phyloP scores from a whole-genome alignment of 495 filamentous ascomycete genomes.

The Neurospora sp. region DNA sequence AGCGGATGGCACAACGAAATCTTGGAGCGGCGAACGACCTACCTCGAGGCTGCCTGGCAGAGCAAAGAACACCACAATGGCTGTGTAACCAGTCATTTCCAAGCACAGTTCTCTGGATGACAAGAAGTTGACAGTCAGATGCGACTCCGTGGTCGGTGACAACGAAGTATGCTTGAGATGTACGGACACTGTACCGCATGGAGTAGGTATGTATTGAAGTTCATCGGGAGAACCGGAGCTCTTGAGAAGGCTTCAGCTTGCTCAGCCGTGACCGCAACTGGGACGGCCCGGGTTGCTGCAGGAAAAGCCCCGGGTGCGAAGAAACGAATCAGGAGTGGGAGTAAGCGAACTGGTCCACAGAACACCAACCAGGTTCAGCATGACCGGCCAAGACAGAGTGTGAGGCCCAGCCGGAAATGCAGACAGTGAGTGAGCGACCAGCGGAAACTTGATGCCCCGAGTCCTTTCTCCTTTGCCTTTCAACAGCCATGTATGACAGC shows the following conservation, averaged over 20 bases:
- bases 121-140: not conserved
- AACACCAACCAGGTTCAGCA: not conserved
- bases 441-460: not conserved
- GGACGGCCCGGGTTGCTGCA: not conserved
- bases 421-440: not conserved
- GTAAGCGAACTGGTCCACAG: constrained; percentile 19
- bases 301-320: not conserved
- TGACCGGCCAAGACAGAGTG: not conserved
- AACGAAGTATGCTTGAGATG: not conserved
- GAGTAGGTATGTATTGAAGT: not conserved
- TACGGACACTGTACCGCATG: not conserved
- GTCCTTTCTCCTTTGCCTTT: not conserved
- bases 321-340: constrained; percentile 18
- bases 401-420: not conserved
- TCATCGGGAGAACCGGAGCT: not conserved
- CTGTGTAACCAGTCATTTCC: not conserved
- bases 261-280: not conserved
- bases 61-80: not conserved
- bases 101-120: not conserved
- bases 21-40: not conserved
- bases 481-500: not conserved
- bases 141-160: not conserved
- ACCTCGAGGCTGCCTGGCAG: not conserved
- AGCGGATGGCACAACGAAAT: not conserved
- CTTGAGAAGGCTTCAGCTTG: not conserved